Base-by-base conservation (phyloP, 768 basidiomycete species). In the Leccinellum rugosiceps region DNA sequence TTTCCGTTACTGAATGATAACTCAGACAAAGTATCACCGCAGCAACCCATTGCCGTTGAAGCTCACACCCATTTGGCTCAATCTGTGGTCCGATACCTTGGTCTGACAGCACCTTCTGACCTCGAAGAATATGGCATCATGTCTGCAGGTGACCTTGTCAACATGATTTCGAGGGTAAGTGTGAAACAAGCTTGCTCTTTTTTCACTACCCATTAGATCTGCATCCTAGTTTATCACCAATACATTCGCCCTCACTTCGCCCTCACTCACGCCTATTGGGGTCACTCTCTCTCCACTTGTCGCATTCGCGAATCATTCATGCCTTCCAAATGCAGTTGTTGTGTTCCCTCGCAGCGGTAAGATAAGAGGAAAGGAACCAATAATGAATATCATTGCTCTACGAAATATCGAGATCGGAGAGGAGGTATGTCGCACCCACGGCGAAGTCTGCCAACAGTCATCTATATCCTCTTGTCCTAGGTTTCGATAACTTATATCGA, bases 291-390 rank as follows among this genome's bases (percentile, higher is more conserved):
- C 91, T 1, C 94, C 95, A 0, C 65, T 82, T 0, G 74, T 87
- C 4, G 94, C 94, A 0, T 76, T 97, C 11, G 81, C 90, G 56
- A 97, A 97, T 66, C 94, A 98, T 67, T 90, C 89, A 0, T 95
- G 94, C 66, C 79, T 83, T 21, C 92, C 92, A 0, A 95, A 97
- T 66, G 92, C 89, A 0, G 91, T 88, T 31, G 82, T 95, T n/a
- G 91, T 98, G 4, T 98, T 96, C 67, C 94, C 95, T 50, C 77
- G 83, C 4, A 69, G 78, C 3, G 68, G 77, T 5, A 68, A 65
- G 13, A 59, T 69, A 14, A 63, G 64, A 1, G 64, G 56, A 19
- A 71, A 78, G 26, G 87, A 88, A 66, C 84, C 89, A 0, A 58
- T 82, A 28, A 80, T 94, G 83, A 82, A 89, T 35, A 78, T 97